Evolutionary conservation across 2,329 filamentous ascomycete genomes (phyloP), one percentile per base, ranked within the genome.

Genomic region (Arthrobotrys iridis): DNA sequence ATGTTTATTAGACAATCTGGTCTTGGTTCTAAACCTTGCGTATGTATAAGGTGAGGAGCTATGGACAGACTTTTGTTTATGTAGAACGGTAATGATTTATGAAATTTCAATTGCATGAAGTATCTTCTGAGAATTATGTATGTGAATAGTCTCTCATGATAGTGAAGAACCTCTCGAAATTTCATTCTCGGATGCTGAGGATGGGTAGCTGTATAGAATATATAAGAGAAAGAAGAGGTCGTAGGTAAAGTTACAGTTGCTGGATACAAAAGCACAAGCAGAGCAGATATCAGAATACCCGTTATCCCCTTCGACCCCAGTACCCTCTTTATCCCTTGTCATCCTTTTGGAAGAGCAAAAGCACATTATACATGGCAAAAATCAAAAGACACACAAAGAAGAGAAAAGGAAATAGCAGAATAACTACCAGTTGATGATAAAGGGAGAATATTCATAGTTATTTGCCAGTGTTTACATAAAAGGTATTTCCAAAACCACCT

Each of bases 201-300:
- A 52, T 15, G 18, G 8, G 15, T 37, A 37, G 20, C 37, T 55
- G 50, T 55, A 55, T 55, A 55, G 18, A 37, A 8, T 37, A 18
- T 55, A 55, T 55, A 8, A 55, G 60, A 43, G 11, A 64, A 64
- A 55, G 18, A 55, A 37, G 37, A 35, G 50, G 50, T 26, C 37
- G 58, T 57, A 57, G 48, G 62, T 66, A 66, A 66, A 66, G 37
- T 55, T 66, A 66, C 62, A 66, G 37, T 66, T 43, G 35, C 37
- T 20, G 48, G 48, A 15, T 41, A n/a, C 41, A 64, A 65, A 30
- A 64, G 15, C 24, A 63, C 18, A 63, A 45, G 26, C 37, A 33
- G 22, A 63, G 59, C 45, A 63, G 15, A 63, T 50, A 37, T 26
- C 35, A 35, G 35, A 28, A 48, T 46, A 46, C 40, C 24, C 41